Evolutionary conservation across 306 rosid genomes (phyloP).

Genomic region (Dalbergia oliveri): DNA sequence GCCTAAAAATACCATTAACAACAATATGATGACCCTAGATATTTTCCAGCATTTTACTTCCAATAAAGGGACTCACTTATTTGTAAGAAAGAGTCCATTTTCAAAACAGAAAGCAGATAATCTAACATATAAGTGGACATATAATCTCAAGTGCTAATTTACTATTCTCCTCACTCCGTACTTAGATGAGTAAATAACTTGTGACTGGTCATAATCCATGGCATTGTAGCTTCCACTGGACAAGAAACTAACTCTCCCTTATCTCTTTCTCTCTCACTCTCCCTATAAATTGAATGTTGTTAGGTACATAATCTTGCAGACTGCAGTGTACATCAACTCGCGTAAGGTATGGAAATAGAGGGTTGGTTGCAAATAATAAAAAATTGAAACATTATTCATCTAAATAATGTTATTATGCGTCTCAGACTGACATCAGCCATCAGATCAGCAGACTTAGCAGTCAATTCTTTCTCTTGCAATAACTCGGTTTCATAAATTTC

Average conservation of each 20-base stretch:
- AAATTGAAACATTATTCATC: background rate
- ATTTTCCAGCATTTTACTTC: background rate
- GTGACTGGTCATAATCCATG: background rate
- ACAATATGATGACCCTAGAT: background rate
- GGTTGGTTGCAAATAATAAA: background rate
- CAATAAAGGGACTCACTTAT: background rate
- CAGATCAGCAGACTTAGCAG: background rate
- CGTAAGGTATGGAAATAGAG: background rate
- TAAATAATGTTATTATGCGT: background rate
- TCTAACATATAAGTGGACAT: background rate
- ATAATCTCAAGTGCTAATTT: background rate
- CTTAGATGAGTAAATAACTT: background rate
- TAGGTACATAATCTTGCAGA: background rate
- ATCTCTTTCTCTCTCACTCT: background rate
- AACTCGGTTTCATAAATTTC: conserved; percentile 34
- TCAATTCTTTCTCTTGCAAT: conserved; percentile 22
- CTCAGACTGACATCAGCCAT: conserved; percentile 4
- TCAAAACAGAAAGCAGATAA: background rate
- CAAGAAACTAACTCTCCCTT: background rate
- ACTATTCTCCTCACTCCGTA: background rate
- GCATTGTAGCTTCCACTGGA: background rate
- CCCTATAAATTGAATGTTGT: background rate
- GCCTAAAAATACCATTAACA: background rate
- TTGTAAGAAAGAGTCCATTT: background rate
- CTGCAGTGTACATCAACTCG: background rate